Evolutionary conservation across 2,329 filamentous ascomycete genomes (phyloP).

Genomic region (Chaetomium olivaceum): DNA sequence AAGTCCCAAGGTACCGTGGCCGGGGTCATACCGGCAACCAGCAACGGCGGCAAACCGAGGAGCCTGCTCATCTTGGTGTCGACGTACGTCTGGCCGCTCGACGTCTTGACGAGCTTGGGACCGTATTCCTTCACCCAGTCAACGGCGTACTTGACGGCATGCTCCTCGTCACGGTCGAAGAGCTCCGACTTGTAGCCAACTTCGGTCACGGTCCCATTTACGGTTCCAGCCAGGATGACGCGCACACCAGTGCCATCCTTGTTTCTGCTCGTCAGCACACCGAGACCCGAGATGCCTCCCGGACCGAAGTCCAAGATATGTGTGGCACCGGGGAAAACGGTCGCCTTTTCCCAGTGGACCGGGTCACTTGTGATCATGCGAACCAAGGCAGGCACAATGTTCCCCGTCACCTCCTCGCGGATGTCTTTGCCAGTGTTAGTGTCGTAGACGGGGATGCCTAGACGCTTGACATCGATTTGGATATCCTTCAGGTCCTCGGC

Average conservation of each 20-base stretch:
- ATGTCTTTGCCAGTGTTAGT: slow-evolving; percentile 88
- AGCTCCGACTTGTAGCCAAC: slow-evolving; percentile 98
- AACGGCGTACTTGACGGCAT: slow-evolving; percentile 90
- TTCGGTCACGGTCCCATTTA: slow-evolving; percentile 85
- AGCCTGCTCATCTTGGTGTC: slow-evolving; percentile 95
- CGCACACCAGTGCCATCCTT: slow-evolving; percentile 98
- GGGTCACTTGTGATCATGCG: slow-evolving; percentile 93
- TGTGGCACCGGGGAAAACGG: slow-evolving; percentile 84
- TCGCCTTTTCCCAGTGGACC: slow-evolving; percentile 95
- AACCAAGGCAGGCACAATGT: slow-evolving; percentile 82
- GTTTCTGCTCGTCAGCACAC: slow-evolving; percentile 95
- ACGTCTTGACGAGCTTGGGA: slow-evolving; percentile 87
- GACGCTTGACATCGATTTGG: slow-evolving; percentile 67
- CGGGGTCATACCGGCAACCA: slow-evolving; percentile 94
- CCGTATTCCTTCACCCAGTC: slow-evolving; percentile 99
- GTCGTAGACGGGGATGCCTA: slow-evolving; percentile 85
- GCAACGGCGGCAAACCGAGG: slow-evolving; percentile 79
- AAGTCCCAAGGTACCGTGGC: slow-evolving; percentile 89
- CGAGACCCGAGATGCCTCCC: slow-evolving; percentile 93
- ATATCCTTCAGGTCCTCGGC: slow-evolving; percentile 85
- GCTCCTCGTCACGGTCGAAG: slow-evolving; percentile 92
- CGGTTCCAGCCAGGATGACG: slow-evolving; percentile 90
- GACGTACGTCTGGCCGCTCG: slow-evolving; percentile 84
- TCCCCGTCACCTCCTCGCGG: slow-evolving; percentile 66
- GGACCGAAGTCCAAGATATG: slow-evolving; percentile 97